Evolutionary conservation across 257 asterid genomes (phyloP).

Genomic region (Thymus mandschuricus): DNA sequence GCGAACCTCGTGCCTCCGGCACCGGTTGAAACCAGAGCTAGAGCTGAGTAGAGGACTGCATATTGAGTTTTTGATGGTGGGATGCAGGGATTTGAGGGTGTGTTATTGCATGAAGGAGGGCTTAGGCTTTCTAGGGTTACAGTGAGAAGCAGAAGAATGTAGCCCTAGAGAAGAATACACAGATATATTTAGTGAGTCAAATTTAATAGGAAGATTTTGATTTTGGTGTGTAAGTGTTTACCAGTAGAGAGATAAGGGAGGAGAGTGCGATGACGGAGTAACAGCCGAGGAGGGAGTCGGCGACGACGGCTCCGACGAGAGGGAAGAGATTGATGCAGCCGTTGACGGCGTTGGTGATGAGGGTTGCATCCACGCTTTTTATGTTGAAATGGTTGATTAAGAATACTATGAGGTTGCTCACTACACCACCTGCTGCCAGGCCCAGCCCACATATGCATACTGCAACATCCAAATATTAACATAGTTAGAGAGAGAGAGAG

Average conservation of each 20-base stretch:
- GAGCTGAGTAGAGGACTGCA: constrained; percentile 36
- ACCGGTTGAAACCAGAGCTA: constrained; percentile 41
- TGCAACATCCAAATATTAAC: constrained; percentile 24
- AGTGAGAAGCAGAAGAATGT: constrained; percentile 40
- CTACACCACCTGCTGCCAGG: constrained; percentile 44
- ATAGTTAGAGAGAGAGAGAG: background rate
- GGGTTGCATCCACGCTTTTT: constrained; percentile 45
- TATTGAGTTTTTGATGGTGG: constrained; percentile 32
- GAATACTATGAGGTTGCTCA: constrained; percentile 49
- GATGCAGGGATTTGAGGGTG: constrained; percentile 29
- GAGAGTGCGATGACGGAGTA: constrained; percentile 54
- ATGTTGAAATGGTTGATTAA: constrained; percentile 47
- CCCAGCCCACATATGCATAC: constrained; percentile 42
- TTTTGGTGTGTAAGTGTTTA: constrained; percentile 1
- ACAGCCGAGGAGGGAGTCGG: constrained; percentile 59
- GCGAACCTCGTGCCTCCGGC: constrained; percentile 47
- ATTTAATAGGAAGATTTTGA: too few relatives aligned
- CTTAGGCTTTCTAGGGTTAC: constrained; percentile 41
- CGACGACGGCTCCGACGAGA: constrained; percentile 48
- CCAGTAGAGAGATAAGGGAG: constrained; percentile 49
- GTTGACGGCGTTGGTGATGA: constrained; percentile 34
- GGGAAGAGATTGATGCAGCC: constrained; percentile 48
- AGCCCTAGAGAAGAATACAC: constrained; percentile 37
- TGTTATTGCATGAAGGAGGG: constrained; percentile 37
- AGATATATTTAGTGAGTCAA: too few relatives aligned